Evolutionary conservation across 176 grass and related monocot species (phyloP), one percentile per base, ranked within the genome.

Genomic region (Elaeis guineensis): DNA sequence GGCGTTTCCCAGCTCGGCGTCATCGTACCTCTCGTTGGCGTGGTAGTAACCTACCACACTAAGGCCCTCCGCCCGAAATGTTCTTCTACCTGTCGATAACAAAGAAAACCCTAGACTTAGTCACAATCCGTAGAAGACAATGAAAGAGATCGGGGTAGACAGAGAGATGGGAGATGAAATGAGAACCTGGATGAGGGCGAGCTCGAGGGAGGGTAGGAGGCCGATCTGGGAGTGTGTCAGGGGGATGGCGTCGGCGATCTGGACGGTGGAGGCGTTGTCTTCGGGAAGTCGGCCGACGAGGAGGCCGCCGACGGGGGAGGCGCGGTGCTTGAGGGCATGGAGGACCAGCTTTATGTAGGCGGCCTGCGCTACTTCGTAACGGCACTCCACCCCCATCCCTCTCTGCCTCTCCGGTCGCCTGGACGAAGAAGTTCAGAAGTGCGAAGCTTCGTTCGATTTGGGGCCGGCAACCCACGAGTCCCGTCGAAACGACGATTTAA

Each of bases 21-120:
- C 85, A 50, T 89, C 76, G 55, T 71, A 67, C 58, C 84, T 82
- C 20, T 86, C 82, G 85, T 98, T 98, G 51, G 94, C 84, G 82
- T 98, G 94, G 70, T 98, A 98, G 81, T 98, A 98, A 0, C 94
- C 94, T 49, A 98, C 88, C 44, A 98, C 82, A 57, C 62, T 74
- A 50, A 93, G 66, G n/a, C 73, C 84, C 72, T 79, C 48, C 4
- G 80, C 64, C 60, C 57, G 69, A 85, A 89, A 68, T 98, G 77
- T 70, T 98, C 88, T 70, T 98, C 94, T 21, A 67, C 75, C 80
- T 83, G 19, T 18, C 11, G 2, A 44, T 14, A 52, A 35, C 16
- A 2, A 51, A 24, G 16, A 1, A 60, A 71, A 58, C 63, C 61
- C 51, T 55, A 57, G 52, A 17, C 58, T 49, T 58, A 52, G 50